phyloP scores from a whole-genome alignment of 768 basidiomycete genomes.

The Clavaria fumosa region DNA sequence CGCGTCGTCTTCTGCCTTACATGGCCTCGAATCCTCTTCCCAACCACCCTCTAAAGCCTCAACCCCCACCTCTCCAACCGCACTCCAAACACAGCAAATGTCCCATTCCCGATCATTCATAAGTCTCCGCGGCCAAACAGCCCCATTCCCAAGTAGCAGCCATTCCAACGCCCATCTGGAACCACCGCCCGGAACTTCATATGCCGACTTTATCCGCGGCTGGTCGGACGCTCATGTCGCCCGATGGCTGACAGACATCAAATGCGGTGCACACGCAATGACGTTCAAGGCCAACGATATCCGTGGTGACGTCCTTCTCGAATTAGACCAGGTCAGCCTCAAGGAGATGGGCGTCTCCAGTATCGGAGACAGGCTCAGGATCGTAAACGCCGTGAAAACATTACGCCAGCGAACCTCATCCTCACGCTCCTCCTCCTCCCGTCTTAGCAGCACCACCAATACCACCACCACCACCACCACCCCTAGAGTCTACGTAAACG shows the following conservation, averaged over 20 bases:
- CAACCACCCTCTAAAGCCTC: constrained; percentile 27
- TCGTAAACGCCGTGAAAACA: constrained; percentile 70
- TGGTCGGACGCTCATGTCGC: constrained; percentile 63
- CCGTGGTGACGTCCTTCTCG: constrained; percentile 78
- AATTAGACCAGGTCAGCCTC: constrained; percentile 74
- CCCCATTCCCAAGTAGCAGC: constrained; percentile 25
- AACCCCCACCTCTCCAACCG: constrained; percentile 30
- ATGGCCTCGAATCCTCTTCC: constrained; percentile 21
- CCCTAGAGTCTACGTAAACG: constrained; percentile 17
- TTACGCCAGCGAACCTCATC: constrained; percentile 43
- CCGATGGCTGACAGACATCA: constrained; percentile 66
- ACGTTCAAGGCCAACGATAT: constrained; percentile 82
- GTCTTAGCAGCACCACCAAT: neutral
- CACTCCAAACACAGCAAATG: constrained; percentile 22
- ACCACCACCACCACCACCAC: constrained; percentile 16
- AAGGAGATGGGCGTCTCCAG: constrained; percentile 84
- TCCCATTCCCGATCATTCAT: constrained; percentile 26
- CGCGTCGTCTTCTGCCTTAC: constrained; percentile 15
- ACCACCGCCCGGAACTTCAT: constrained; percentile 41
- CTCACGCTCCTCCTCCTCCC: neutral
- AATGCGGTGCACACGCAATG: constrained; percentile 49
- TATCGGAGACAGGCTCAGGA: constrained; percentile 84
- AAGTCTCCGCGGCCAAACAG: constrained; percentile 26
- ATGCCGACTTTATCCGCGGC: constrained; percentile 46
- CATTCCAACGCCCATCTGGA: constrained; percentile 26